These are phyloP conservation scores for Podosphaera xanthii DNA, from an alignment of 2,329 filamentous ascomycete genomes.

Conservation along the genomic window DNA sequence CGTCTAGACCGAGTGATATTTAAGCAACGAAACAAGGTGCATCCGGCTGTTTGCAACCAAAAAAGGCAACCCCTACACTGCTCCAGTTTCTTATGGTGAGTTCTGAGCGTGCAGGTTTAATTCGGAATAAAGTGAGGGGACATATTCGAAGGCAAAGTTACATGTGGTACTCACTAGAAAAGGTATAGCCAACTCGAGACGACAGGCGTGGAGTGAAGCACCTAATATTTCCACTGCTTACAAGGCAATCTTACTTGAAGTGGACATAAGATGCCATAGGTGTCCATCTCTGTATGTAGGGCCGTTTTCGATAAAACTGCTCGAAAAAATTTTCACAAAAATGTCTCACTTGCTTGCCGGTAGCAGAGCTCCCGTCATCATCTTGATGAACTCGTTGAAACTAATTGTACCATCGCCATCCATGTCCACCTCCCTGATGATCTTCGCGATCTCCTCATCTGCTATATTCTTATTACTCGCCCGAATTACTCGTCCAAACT, in stretches of 20 bases:
- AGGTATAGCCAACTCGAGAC: too few species aligned
- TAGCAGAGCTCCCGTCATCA: constrained; percentile 19
- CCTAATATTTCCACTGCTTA: not conserved
- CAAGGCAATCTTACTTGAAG: not conserved
- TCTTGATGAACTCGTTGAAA: constrained; percentile 21
- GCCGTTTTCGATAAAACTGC: not conserved
- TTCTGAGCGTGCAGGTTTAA: too few species aligned
- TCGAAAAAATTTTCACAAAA: not conserved
- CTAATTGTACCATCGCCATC: constrained; percentile 20
- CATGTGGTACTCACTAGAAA: too few species aligned
- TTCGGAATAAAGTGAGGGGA: too few species aligned
- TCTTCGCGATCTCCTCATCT: constrained; percentile 18
- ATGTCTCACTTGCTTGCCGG: not conserved
- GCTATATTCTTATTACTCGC: constrained; percentile 15
- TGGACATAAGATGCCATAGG: not conserved
- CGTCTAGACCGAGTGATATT: too few species aligned
- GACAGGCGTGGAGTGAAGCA: too few species aligned
- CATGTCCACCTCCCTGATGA: constrained; percentile 19
- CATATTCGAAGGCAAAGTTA: too few species aligned
- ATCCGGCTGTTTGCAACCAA: too few species aligned
- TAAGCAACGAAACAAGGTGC: too few species aligned
- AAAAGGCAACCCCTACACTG: too few species aligned
- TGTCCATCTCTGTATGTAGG: not conserved
- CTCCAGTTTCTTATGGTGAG: too few species aligned
- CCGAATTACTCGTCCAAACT: constrained; percentile 19